Evolutionary conservation across 306 rosid species (phyloP).

Genomic region (Macrotyloma uniflorum): DNA sequence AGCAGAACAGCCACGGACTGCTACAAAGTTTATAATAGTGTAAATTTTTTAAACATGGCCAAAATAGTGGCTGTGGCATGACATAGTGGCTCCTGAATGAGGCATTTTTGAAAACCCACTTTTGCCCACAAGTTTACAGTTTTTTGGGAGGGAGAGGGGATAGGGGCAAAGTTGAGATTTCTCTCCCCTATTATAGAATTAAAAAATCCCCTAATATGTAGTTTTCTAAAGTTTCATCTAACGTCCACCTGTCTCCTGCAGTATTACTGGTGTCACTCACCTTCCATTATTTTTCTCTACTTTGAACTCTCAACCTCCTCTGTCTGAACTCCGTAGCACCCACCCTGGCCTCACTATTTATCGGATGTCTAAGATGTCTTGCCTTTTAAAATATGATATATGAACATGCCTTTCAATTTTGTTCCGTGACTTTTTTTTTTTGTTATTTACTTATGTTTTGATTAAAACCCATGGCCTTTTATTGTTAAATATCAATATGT

Average conservation of each 20-base stretch:
- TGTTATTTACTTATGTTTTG: not conserved
- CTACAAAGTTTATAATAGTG: not conserved
- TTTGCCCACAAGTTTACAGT: not conserved
- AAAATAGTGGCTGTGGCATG: not conserved
- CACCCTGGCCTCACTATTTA: not conserved
- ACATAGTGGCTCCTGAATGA: not conserved
- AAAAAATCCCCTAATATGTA: not conserved
- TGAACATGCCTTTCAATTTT: not conserved
- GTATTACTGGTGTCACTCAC: not conserved
- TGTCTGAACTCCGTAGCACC: not conserved
- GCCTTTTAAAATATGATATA: not conserved
- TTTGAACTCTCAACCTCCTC: not conserved
- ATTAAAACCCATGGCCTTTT: not conserved
- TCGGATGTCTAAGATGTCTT: not conserved
- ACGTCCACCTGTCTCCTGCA: not conserved
- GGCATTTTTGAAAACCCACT: not conserved
- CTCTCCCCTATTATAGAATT: not conserved
- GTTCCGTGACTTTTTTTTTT: not conserved
- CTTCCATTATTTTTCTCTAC: not conserved
- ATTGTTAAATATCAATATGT: not conserved
- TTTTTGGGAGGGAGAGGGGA: not conserved
- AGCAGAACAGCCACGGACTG: not conserved
- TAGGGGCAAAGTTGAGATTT: not conserved
- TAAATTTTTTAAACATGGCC: not conserved
- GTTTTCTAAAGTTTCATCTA: not conserved